Evolutionary conservation across 73 alveolate genomes (phyloP), one percentile per base, ranked within the genome.

Genomic region (Stentor coeruleus): DNA sequence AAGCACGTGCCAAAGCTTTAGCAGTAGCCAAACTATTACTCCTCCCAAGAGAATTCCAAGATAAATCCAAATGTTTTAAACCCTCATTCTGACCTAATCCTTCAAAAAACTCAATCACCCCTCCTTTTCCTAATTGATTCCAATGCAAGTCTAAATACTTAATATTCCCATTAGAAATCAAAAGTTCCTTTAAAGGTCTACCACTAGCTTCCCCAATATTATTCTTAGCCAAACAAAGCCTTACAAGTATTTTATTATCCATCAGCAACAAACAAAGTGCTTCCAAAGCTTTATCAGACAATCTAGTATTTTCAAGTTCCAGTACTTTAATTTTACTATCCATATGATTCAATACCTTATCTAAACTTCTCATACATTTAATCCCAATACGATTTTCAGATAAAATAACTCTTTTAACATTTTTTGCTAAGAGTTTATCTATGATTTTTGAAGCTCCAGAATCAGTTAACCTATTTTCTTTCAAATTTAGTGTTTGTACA

Each of bases 21-120:
- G 86, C 84, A 26, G 83, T 14, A 3, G 20, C 28, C 11, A 35
- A 28, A n/a, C 1, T 35, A 15, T 59, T 35, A 74, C 74, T 85
- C 79, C 66, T 14, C 6, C 92, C 93, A 35, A 91, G 82, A 39
- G 94, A 84, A 57, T 91, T 91, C 38, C 91, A 91, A 3, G 92
- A 84, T 28, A 88, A 88, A 66, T 91, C 96, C 35, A 91, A 74
- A 3, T 82, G 66, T 55, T 81, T 41, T 0, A 91, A 6, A n/a
- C 59, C 41, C 14, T 40, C 81, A 59, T 91, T 91, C 39, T 57
- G 40, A 26, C 39, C 59, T 3, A 91, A 31, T 3, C 87, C 91
- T 3, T 84, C 74, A 38, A 81, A 83, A 28, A 91, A 15, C 14
- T 38, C 74, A 58, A 81, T 40, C 3, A 87, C 87, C 33, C 93